Evolutionary conservation across 2,329 filamentous ascomycete genomes (phyloP), one percentile per base, ranked within the genome.

Genomic region (Didymosphaeria variabile): DNA sequence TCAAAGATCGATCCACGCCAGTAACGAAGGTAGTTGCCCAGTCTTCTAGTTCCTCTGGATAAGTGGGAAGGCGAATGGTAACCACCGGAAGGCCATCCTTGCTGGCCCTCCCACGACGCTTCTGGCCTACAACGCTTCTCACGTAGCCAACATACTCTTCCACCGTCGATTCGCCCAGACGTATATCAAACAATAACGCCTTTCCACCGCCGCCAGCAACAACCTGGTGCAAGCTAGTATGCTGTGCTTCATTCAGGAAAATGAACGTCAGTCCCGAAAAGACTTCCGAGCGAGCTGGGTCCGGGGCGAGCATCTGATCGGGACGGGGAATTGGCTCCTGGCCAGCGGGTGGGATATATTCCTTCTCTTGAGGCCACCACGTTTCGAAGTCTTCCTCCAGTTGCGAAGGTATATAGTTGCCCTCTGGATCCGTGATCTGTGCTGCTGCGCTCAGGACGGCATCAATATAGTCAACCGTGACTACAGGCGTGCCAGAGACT

Each of bases 241-340:
- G 93, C 75, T 98, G 94, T 2, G 82, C 82, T 56, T 86, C 78
- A 57, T 94, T 89, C 66, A 94, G 90, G 71, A 98, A 97, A 3
- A 99, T 84, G 72, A 98, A 97, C 0, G 90, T 94, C 71, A 94
- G 95, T 2, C 91, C 92, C 12, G 91, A 87, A 67, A 99, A 98
- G 0, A 99, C 83, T 31, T 89, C 87, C 8, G 82, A 81, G 21
- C 95, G 86, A 17, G 80, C 78, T 0, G 82, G 66, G 63, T 94
- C 87, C 0, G 95, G 94, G 8, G 85, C 83, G 73, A 97, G 94
- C 13, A 88, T 86, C n/a, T 87, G 85, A 10, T 87, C 82, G 0
- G 89, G 86, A 51, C 90, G 86, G 38, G 89, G 83, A 2, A 89
- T 86, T 0, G 91, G 91, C 75, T 98, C 94, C 53, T 89, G 89